Evolutionary conservation across 495 filamentous ascomycete species (phyloP).

Genomic region (Penicillium pulvis): DNA sequence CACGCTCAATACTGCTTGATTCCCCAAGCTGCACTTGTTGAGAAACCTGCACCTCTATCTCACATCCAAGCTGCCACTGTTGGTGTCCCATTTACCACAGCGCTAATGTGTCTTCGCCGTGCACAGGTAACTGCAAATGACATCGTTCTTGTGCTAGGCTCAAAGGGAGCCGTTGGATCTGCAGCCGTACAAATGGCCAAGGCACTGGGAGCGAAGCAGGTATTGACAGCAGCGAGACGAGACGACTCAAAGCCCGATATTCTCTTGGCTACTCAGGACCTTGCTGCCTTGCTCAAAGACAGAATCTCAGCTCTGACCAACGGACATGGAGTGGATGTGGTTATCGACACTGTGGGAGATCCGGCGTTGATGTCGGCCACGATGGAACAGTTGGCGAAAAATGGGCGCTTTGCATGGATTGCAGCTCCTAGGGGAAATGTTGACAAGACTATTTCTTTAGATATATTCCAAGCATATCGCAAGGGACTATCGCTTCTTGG

Average conservation of each 20-base stretch:
- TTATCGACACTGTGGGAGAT: constrained; percentile 25
- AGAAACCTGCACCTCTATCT: constrained; percentile 17
- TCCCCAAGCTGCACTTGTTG: constrained; percentile 17
- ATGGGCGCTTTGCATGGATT: constrained; percentile 26
- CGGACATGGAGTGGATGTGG: constrained; percentile 23
- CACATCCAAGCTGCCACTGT: constrained; percentile 23
- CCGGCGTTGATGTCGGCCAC: constrained; percentile 17
- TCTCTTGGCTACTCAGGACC: not conserved
- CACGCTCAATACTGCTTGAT: constrained; percentile 23
- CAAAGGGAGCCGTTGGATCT: constrained; percentile 25
- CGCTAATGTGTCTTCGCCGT: constrained; percentile 15
- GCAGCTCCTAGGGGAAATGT: constrained; percentile 19
- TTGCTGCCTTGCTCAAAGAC: not conserved
- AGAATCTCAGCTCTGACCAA: constrained; percentile 9
- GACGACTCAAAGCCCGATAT: constrained; percentile 14
- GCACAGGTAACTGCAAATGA: constrained; percentile 13
- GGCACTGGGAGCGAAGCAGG: constrained; percentile 21
- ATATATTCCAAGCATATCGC: constrained; percentile 25
- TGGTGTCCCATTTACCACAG: constrained; percentile 26
- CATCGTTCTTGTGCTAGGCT: constrained; percentile 20
- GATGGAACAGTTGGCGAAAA: constrained; percentile 15
- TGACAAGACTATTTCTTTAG: constrained; percentile 14
- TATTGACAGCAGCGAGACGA: constrained; percentile 20
- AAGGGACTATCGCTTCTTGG: constrained; percentile 22
- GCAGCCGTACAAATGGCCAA: constrained; percentile 20